A percentile compares a stretch with the other conserved stretches of the same genome.
These are phyloP conservation scores for Peronospora belbahrii DNA, from an alignment of 352 stramenopile species.

Conservation along the genomic window DNA sequence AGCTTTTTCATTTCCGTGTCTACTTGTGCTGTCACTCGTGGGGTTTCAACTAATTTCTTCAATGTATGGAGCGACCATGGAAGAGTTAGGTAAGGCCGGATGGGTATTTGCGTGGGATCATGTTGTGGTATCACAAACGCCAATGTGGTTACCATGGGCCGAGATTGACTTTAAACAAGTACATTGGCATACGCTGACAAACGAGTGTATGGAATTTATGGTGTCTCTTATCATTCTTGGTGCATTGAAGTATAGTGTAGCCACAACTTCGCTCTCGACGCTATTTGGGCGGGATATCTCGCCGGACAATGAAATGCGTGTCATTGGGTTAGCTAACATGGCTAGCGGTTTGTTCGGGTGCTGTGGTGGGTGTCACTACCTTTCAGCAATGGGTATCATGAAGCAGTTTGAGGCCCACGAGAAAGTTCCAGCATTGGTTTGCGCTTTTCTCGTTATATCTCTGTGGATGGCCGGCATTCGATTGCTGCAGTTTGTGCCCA, in stretches of 20 bases:
- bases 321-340: slow-evolving; percentile 73
- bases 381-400: slow-evolving; percentile 81
- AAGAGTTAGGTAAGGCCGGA: slow-evolving; percentile 20
- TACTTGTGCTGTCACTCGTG: slow-evolving; percentile 48
- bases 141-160: slow-evolving; percentile 73
- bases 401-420: slow-evolving; percentile 79
- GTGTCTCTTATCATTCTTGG: slow-evolving; percentile 68
- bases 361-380: slow-evolving; percentile 70
- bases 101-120: slow-evolving; percentile 71
- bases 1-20: slow-evolving; percentile 62
- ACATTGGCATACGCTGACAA: slow-evolving; percentile 46
- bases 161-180: slow-evolving; percentile 57
- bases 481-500: slow-evolving; percentile 64
- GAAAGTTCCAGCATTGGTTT: slow-evolving; percentile 65
- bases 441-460: slow-evolving; percentile 38
- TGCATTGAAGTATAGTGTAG: slow-evolving; percentile 74
- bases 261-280: slow-evolving; percentile 71
- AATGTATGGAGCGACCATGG: slow-evolving; percentile 28
- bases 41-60: slow-evolving; percentile 49
- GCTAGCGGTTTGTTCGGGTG: slow-evolving; percentile 53
- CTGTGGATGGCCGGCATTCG: slow-evolving; percentile 64
- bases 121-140: slow-evolving; percentile 50
- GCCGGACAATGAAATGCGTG: slow-evolving; percentile 70
- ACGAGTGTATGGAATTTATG: slow-evolving; percentile 55
- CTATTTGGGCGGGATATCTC: slow-evolving; percentile 74